Percentiles rank a stretch among this genome's conserved stretches.
Evolutionary conservation across 2,329 filamentous ascomycete species (phyloP).

Genomic region (Cordyceps militaris): DNA sequence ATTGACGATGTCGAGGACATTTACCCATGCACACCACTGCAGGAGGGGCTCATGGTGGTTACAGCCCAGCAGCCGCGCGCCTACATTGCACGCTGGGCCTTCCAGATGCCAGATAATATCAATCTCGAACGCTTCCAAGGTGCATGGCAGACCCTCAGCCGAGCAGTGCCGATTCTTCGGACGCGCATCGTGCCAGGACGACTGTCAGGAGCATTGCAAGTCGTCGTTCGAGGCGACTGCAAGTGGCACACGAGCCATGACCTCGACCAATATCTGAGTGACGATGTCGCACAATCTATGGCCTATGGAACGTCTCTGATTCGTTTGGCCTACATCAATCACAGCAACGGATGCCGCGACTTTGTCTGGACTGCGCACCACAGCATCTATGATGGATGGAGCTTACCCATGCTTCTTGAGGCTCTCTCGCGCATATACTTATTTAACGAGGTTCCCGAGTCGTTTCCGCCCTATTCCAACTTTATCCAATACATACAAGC

Average conservation of each 20-base stretch:
- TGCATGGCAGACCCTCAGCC: background rate
- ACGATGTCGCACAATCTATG: background rate
- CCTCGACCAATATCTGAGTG: background rate
- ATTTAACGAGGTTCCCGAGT: background rate
- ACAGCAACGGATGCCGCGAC: slow-evolving; percentile 8
- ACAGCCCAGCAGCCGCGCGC: slow-evolving; percentile 4
- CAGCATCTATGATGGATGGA: background rate
- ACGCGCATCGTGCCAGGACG: background rate
- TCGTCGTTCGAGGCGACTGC: background rate
- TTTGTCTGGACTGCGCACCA: background rate
- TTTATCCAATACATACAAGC: background rate
- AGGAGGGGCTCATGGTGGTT: slow-evolving; percentile 11
- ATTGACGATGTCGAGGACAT: slow-evolving; percentile 9
- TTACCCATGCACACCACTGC: slow-evolving; percentile 13
- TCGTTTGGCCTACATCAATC: slow-evolving; percentile 10
- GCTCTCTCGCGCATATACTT: background rate
- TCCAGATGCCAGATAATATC: background rate
- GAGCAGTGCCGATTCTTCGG: background rate
- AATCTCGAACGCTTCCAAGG: background rate
- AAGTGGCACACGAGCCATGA: background rate
- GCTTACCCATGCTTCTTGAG: background rate
- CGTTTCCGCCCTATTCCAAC: background rate
- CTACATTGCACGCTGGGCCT: background rate
- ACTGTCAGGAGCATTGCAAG: background rate
- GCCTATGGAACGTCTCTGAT: background rate